Base-by-base conservation (phyloP, 108 stramenopile species). In the Nitzschia putrida region DNA sequence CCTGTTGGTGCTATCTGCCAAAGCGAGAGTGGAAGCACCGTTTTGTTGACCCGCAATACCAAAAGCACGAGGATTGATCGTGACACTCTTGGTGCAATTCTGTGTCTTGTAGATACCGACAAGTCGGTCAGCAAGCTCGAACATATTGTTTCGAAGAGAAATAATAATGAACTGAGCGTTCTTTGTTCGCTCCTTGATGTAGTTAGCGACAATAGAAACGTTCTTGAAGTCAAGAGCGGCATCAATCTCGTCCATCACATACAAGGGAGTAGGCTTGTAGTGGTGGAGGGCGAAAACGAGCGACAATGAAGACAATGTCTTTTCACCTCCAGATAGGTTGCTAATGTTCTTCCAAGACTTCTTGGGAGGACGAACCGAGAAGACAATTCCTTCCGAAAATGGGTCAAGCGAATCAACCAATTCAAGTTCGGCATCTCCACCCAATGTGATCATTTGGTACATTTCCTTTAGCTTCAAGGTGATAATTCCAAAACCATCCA, bases 161-260 rank as follows among this genome's bases (percentile, higher is more conserved):
- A 99, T 99, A 74, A 99, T 96, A 71, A 99, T 93, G 69, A 99
- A 99, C 66, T 99, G 99, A 4, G 99, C 99, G 79, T 97, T 95
- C 74, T 94, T 90, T 18, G 97, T 98, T 52, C 99, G 86, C 68
- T 99, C 97, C 85, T 99, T 99, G 93, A 99, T 97, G 80, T 99
- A 99, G 85, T 98, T 96, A 18, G 95, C 99, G 10, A 99, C 96
- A 72, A 99, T 98, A 21, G 96, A 97, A 12, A 99, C 99, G 74
- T 99, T 99, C 83, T 97, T 98, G 91, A 98, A 99, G 71, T 99
- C 99, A 57, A 99, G 77, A 4, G 99, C 99, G 4, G 99, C 99
- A 71, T 99, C 99, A 64, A 99, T 98, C 72, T 99, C 99, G 78
- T 99, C 99, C 99, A 99, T 99, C 45, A 99, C 99, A 72, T 98